Conservation (phyloP, 2,329 filamentous ascomycete species). For the Sodiomyces alkalinus region DNA sequence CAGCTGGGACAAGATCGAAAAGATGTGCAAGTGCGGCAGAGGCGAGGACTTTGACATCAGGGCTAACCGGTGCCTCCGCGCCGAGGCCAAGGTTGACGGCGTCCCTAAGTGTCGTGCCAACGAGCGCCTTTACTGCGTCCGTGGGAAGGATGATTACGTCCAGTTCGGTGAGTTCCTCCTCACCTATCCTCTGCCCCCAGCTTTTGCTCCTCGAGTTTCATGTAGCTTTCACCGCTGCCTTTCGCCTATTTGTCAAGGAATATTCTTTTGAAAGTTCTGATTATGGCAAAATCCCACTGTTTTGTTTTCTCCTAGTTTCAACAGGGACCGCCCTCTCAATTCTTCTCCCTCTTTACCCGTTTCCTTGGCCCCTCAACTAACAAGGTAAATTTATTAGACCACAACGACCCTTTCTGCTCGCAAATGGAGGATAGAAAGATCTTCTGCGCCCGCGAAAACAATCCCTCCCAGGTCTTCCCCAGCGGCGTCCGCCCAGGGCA, state of each 20-base stretch:
- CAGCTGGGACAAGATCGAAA: constrained; percentile 1
- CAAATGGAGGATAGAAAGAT: constrained; percentile 1
- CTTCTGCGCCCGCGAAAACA: constrained; percentile 1
- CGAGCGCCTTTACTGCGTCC: constrained; percentile 1
- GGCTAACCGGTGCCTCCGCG: constrained; percentile 1
- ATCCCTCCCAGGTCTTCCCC: constrained; percentile 1
- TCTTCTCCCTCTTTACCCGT: background rate
- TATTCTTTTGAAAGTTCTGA: too few species aligned
- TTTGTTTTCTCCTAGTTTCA: too few species aligned
- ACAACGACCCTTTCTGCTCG: constrained; percentile 1
- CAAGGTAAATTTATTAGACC: background rate
- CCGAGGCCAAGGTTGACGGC: constrained; percentile 2
- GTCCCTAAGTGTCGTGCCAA: background rate
- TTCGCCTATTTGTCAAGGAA: too few species aligned
- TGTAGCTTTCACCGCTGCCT: too few species aligned
- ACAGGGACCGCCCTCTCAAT: background rate
- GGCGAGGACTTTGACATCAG: constrained; percentile 1
- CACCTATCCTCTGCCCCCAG: too few species aligned
- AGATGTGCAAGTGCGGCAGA: constrained; percentile 2
- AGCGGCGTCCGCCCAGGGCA: background rate
- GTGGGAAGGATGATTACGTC: constrained; percentile 1
- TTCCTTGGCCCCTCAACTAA: background rate
- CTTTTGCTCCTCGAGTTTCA: too few species aligned
- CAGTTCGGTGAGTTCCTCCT: constrained; percentile 1
- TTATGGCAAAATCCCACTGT: too few species aligned